A percentile compares a stretch with the other conserved stretches of the same genome.
phyloP scores from a whole-genome alignment of 2,329 filamentous ascomycete genomes.

The Paecilomyces sp. region DNA sequence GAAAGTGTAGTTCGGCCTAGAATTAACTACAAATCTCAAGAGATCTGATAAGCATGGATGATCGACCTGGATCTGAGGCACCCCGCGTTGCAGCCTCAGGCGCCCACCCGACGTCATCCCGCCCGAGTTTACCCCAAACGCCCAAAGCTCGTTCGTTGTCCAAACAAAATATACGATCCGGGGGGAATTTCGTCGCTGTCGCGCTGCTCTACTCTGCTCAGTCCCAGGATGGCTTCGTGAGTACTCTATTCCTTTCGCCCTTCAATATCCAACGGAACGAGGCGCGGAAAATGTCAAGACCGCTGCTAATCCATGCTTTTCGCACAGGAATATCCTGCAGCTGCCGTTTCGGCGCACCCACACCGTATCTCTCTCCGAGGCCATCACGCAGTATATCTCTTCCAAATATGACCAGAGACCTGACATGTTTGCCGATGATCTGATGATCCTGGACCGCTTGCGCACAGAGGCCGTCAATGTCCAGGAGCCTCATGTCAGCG shows the following conservation, averaged over 20 bases:
- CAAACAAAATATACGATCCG: not conserved
- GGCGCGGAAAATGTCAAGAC: not conserved
- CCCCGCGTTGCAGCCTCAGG: not conserved
- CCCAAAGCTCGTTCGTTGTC: not conserved
- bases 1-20: no score
- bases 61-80: not conserved
- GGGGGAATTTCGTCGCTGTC: not conserved
- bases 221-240: constrained; percentile 28
- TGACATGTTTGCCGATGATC: constrained; percentile 88
- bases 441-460: constrained; percentile 76
- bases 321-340: constrained; percentile 49
- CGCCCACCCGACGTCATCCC: not conserved
- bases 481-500: constrained; percentile 78
- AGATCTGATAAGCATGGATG: no score
- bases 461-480: constrained; percentile 83
- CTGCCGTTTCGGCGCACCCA: constrained; percentile 85
- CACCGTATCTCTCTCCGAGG: constrained; percentile 67
- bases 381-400: constrained; percentile 92
- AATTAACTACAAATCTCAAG: no score
- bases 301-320: constrained; percentile 2
- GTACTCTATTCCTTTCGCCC: constrained; percentile 4
- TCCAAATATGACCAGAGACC: constrained; percentile 98
- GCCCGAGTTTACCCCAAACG: not conserved
- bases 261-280: not conserved
- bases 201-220: not conserved